Percentiles rank a stretch among this genome's conserved stretches.
Conservation (phyloP, 768 basidiomycete species). For the Leccinum barrowsii region DNA sequence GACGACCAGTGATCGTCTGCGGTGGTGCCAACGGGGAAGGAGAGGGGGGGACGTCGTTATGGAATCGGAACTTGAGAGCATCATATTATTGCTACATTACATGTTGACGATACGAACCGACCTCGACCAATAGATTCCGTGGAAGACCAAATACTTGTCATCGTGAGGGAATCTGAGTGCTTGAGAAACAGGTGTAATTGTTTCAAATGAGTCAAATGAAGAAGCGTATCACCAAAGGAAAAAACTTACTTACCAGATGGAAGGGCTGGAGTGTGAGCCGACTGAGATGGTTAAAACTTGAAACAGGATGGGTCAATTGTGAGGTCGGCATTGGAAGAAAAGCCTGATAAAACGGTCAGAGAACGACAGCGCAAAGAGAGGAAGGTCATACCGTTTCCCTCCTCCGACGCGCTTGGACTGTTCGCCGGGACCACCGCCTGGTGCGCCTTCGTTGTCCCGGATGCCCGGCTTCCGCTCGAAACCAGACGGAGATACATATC, state of each 20-base stretch:
- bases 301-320: slow-evolving; percentile 39
- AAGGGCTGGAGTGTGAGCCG: slow-evolving; percentile 40
- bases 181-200: slow-evolving; percentile 35
- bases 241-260: slow-evolving; percentile 35
- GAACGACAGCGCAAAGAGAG: background rate
- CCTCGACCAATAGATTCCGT: slow-evolving; percentile 66
- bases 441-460: slow-evolving; percentile 7
- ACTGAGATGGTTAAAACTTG: slow-evolving; percentile 31
- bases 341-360: slow-evolving; percentile 28
- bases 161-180: slow-evolving; percentile 43
- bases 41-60: no score
- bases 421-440: slow-evolving; percentile 13
- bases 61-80: background rate
- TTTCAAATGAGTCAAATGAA: slow-evolving; percentile 14
- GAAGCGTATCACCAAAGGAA: background rate
- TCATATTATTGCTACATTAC: background rate
- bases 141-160: slow-evolving; percentile 67
- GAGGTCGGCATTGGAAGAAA: slow-evolving; percentile 40
- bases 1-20: no score
- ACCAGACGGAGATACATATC: slow-evolving; percentile 17
- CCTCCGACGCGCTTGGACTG: slow-evolving; percentile 20
- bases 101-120: slow-evolving; percentile 29
- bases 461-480: slow-evolving; percentile 20
- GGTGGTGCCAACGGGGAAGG: no score
- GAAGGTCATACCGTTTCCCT: slow-evolving; percentile 19